Base-by-base conservation (phyloP, 352 stramenopile species). In the Thalassiosira livingstoniorum region DNA sequence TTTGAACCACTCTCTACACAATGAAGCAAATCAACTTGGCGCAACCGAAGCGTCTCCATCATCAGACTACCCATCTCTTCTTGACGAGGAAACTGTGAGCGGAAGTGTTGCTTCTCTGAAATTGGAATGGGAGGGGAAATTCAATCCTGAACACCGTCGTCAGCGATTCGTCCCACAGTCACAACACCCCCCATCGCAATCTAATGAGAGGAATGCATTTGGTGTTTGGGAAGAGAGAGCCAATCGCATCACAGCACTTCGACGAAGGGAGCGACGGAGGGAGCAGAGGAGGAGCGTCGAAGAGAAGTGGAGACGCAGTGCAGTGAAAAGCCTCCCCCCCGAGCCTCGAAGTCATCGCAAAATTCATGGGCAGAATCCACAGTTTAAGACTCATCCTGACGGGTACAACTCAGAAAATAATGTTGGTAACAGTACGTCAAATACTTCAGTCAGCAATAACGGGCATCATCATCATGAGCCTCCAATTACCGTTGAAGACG, bases 291-390 rank as follows among this genome's bases (percentile, higher is more conserved):
- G 57, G 51, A 78, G 25, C 39, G 74, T 79, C 21, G 71, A 85
- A 34, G 68, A 76, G 54, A 72, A 67, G 62, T 85, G 64, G 78
- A 86, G 57, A 45, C 71, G 65, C 25, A 75, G 75, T 57, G 62
- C 43, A 72, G 75, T 55, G 32, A 76, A 57, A 29, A 72, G 65
- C 61, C 18, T 73, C 27, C 45, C 65, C 4, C 75, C 57, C 43
- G 64, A 55, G 45, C 23, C 43, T 27, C 64, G 45, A 10, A 51
- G 45, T 58, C 42, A 66, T 63, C 25, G 43, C 15, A 32, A 57
- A 4, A 45, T 75, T 34, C 39, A 42, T 2, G 61, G 78, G 2
- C 72, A 61, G 27, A 61, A 58, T 23, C 11, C 11, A 23, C 5
- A 29, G 21, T 11, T 7, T 23, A 23, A 27, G 27, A 27, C 4